Percentiles rank a stretch among this genome's conserved stretches.
Evolutionary conservation across 192 early-diverging fungal genomes (phyloP).

Genomic region (Funneliformis mosseae): DNA sequence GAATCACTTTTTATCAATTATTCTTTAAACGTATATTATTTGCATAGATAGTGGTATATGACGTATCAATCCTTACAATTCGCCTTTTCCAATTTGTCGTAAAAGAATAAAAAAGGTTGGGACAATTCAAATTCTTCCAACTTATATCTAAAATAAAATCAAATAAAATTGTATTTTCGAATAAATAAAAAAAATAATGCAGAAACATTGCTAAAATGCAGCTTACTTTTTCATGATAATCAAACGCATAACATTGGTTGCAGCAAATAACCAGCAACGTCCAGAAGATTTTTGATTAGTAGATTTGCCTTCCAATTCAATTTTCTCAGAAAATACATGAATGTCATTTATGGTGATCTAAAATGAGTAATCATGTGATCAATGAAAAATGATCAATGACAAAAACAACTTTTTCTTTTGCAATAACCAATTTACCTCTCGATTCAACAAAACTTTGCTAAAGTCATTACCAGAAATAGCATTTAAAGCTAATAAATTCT

Average conservation of each 20-base stretch:
- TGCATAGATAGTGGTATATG: no score
- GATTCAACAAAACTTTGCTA: constrained; percentile 61
- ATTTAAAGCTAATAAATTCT: constrained; percentile 70
- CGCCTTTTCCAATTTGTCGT: constrained; percentile 80
- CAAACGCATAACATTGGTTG: constrained; percentile 71
- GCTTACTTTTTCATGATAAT: constrained; percentile 62
- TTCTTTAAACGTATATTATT: no score
- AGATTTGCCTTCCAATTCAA: constrained; percentile 52
- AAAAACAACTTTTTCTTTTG: constrained; percentile 6
- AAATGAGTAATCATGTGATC: constrained; percentile 39
- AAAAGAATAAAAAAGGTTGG: constrained; percentile 74
- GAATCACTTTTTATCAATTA: no score
- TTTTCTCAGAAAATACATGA: constrained; percentile 60
- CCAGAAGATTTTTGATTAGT: constrained; percentile 79
- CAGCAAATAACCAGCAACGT: constrained; percentile 85
- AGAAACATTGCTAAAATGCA: background rate
- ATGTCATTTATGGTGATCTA: constrained; percentile 53
- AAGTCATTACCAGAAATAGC: constrained; percentile 63
- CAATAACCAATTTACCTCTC: constrained; percentile 37
- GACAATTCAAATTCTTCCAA: constrained; percentile 80
- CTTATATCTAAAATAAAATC: constrained; percentile 51
- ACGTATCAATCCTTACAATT: constrained; percentile 64
- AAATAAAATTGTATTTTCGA: no score
- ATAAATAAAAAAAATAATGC: background rate
- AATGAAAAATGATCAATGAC: constrained; percentile 17